Base-by-base conservation (phyloP, 2,329 filamentous ascomycete genomes). In the Nothophoma quercina region DNA sequence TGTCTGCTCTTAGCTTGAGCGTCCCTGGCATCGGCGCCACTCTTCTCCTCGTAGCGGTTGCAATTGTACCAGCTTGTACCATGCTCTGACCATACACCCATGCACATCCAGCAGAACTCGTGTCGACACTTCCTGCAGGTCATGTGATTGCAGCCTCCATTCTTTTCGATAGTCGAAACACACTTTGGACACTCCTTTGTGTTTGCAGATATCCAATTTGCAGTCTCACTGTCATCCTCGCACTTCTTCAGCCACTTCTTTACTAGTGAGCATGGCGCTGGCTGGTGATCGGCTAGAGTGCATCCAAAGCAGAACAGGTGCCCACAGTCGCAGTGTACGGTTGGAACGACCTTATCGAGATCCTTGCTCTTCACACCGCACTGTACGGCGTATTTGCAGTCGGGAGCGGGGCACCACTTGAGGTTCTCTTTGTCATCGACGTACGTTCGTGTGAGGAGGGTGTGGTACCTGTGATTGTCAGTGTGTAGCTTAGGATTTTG, bases 91-190 rank as follows among this genome's bases (percentile, higher is more conserved):
- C 95, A 99, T 1, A 96, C 81, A 0, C 95, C 95, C 95, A 99
- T 99, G 70, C 95, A 99, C 90, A 99, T 98, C 95, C 95, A 99
- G 78, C 95, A 99, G 70, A 99, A 97, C 70, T 97, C 93, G 70
- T 97, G 88, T 69, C 92, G 91, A 79, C 93, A 97, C 75, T 97
- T 97, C 50, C 93, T 83, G 73, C 93, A 97, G 0, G 93, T 97
- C 93, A 97, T 97, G 75, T 97, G 93, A 78, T 97, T 97, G 79
- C 93, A 97, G 3, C 93, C 93, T 44, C 93, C 93, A 62, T 99
- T 99, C 84, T 99, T 99, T 77, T 99, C 95, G 35, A 99, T 99
- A 0, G 95, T 99, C 2, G 93, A 98, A 64, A 91, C 87, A 75
- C 95, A 99, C 72, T 90, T 95, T 0, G 95, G 93, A 60, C 95